Percentiles rank a stretch among this genome's conserved stretches.
phyloP scores from a whole-genome alignment of 768 basidiomycete species.

The Hirschioporus abietinus region DNA sequence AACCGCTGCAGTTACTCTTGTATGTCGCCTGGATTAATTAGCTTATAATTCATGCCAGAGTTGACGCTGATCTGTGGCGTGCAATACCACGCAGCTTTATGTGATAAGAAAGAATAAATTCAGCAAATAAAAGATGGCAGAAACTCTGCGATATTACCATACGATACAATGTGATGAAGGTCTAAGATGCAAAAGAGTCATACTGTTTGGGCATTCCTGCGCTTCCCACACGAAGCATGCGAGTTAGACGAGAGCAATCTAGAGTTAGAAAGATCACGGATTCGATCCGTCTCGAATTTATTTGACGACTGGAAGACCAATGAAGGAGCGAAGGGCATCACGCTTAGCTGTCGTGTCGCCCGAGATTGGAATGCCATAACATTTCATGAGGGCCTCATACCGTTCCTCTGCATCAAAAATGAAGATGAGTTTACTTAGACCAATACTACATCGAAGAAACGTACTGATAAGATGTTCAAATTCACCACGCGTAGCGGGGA shows the following conservation, averaged over 20 bases:
- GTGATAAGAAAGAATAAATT: neutral
- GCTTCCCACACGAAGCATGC: neutral
- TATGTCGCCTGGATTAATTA: too few relatives aligned
- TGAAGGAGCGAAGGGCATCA: conserved; percentile 31
- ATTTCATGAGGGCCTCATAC: conserved; percentile 32
- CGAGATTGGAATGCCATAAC: conserved; percentile 27
- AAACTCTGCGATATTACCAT: neutral
- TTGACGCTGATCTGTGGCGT: neutral
- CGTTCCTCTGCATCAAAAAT: conserved; percentile 32
- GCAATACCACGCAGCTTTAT: neutral
- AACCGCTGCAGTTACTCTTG: too few relatives aligned
- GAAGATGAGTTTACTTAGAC: neutral
- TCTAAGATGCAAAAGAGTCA: neutral
- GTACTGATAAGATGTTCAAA: conserved; percentile 42
- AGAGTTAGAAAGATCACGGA: neutral
- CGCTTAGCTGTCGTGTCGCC: conserved; percentile 37
- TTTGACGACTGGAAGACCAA: conserved; percentile 24
- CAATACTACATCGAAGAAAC: conserved; percentile 9
- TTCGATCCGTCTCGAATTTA: neutral
- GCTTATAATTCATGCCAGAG: too few relatives aligned
- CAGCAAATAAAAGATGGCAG: neutral
- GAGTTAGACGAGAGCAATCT: neutral
- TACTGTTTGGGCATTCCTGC: neutral
- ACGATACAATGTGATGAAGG: neutral
- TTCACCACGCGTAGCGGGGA: conserved; percentile 35